Evolutionary conservation across 371 early-diverging fungal species (phyloP).

Genomic region (Mortierella sp.): DNA sequence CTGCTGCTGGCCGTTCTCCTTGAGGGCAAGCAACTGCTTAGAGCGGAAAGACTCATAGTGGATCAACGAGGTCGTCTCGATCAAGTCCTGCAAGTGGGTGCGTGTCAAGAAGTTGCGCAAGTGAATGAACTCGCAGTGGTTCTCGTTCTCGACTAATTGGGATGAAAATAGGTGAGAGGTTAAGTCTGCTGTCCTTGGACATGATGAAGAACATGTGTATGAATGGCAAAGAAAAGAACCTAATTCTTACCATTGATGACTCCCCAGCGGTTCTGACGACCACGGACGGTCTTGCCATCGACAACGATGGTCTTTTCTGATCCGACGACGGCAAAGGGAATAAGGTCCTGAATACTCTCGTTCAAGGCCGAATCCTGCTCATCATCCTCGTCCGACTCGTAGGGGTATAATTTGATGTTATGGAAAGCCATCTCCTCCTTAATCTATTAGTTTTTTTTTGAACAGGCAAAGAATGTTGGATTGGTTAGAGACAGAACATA

Average conservation of each 20-base stretch:
- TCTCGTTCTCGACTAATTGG: constrained; percentile 75
- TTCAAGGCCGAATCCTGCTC: constrained; percentile 83
- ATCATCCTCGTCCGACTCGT: constrained; percentile 85
- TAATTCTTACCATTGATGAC: constrained; percentile 72
- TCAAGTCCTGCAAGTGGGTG: constrained; percentile 88
- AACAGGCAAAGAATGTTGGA: not conserved
- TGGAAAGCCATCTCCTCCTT: constrained; percentile 95
- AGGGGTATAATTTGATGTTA: constrained; percentile 92
- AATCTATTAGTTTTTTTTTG: constrained; percentile 60
- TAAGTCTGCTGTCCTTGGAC: not conserved
- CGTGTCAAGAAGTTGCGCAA: constrained; percentile 89
- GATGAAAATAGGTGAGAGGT: not conserved
- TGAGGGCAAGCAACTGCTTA: constrained; percentile 86
- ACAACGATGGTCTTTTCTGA: constrained; percentile 86
- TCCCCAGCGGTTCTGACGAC: constrained; percentile 78
- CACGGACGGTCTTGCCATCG: constrained; percentile 84
- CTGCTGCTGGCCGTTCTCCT: constrained; percentile 69
- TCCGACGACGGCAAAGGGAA: constrained; percentile 91
- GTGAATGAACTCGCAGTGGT: constrained; percentile 85
- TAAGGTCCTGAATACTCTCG: constrained; percentile 80
- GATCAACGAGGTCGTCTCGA: constrained; percentile 88
- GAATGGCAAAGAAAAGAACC: not conserved
- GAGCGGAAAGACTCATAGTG: constrained; percentile 96
- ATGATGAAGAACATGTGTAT: not conserved
- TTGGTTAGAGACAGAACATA: not conserved